A percentile compares a stretch with the other conserved stretches of the same genome.
These are phyloP conservation scores for Paracoccidioides brasiliensis DNA, from an alignment of 2,329 filamentous ascomycete species.

Conservation along the genomic window DNA sequence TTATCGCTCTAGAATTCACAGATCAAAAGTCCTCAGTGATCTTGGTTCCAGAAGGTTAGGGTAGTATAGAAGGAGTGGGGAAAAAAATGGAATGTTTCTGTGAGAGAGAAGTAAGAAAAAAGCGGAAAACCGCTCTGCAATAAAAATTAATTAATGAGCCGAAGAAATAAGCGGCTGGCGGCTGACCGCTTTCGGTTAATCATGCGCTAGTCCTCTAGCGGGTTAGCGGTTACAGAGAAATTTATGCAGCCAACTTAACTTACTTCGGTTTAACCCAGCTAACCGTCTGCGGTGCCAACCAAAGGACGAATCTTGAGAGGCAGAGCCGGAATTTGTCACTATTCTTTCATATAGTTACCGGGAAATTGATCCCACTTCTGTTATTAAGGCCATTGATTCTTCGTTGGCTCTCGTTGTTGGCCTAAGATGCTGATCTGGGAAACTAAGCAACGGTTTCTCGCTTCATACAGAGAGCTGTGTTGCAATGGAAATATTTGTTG, in stretches of 20 bases:
- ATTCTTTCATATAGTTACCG: too few species aligned
- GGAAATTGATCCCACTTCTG: too few species aligned
- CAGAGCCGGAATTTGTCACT: too few species aligned
- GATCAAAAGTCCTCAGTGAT: constrained; percentile 10
- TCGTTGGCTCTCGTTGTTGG: too few species aligned
- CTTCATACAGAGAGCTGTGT: not conserved
- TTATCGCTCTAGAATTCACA: constrained; percentile 22
- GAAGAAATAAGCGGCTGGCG: constrained; percentile 4
- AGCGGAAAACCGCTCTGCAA: not conserved
- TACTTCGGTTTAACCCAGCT: too few species aligned
- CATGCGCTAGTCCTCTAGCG: not conserved
- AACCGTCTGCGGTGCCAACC: too few species aligned
- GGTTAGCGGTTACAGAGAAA: not conserved
- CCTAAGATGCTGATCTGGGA: too few species aligned
- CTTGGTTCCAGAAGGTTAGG: constrained; percentile 8
- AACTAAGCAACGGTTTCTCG: too few species aligned
- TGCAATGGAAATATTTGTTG: not conserved
- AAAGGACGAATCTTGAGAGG: too few species aligned
- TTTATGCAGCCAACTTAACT: too few species aligned
- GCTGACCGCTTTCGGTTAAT: constrained; percentile 20
- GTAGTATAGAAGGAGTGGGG: constrained; percentile 9
- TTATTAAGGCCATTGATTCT: too few species aligned
- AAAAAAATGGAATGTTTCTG: constrained; percentile 3
- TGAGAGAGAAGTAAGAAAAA: constrained; percentile 3
- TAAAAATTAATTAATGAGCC: constrained; percentile 12